These are phyloP conservation scores for Plectranthus barbatus DNA, from an alignment of 257 asterid species.

Conservation along the genomic window DNA sequence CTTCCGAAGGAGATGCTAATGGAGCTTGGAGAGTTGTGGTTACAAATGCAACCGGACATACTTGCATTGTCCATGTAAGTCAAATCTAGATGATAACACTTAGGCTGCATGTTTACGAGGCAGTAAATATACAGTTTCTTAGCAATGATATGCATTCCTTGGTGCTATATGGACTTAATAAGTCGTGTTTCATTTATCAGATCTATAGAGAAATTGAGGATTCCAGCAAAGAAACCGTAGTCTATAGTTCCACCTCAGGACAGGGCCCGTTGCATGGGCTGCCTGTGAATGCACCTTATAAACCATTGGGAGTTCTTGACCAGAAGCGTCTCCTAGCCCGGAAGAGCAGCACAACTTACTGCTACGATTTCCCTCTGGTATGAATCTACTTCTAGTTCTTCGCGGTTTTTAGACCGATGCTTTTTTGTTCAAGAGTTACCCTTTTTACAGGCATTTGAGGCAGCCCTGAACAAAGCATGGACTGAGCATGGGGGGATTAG, in stretches of 20 bases:
- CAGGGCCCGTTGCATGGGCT: constrained; percentile 68
- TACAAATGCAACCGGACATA: constrained; percentile 86
- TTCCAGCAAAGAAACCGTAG: constrained; percentile 35
- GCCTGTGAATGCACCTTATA: constrained; percentile 67
- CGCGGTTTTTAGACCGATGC: background rate
- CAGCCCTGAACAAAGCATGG: constrained; percentile 78
- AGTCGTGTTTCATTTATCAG: constrained; percentile 35
- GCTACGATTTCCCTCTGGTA: constrained; percentile 99
- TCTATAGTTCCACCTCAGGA: constrained; percentile 58
- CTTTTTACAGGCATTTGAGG: constrained; percentile 74
- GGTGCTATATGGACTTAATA: constrained; percentile 7
- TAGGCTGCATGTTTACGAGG: background rate
- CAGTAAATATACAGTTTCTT: background rate
- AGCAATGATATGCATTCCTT: background rate
- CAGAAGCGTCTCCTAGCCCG: constrained; percentile 87
- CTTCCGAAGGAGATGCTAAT: constrained; percentile 83
- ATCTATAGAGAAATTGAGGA: constrained; percentile 83
- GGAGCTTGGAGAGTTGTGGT: constrained; percentile 98
- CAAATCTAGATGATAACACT: background rate
- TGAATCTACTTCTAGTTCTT: background rate
- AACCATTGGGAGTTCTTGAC: constrained; percentile 74
- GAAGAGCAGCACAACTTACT: constrained; percentile 84
- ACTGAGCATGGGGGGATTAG: constrained; percentile 25
- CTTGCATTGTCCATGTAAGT: constrained; percentile 92
- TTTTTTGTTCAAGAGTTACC: constrained; percentile 9